Base-by-base conservation (phyloP, 1,284 basidiomycete species). In the Boletus hoseneyae region DNA sequence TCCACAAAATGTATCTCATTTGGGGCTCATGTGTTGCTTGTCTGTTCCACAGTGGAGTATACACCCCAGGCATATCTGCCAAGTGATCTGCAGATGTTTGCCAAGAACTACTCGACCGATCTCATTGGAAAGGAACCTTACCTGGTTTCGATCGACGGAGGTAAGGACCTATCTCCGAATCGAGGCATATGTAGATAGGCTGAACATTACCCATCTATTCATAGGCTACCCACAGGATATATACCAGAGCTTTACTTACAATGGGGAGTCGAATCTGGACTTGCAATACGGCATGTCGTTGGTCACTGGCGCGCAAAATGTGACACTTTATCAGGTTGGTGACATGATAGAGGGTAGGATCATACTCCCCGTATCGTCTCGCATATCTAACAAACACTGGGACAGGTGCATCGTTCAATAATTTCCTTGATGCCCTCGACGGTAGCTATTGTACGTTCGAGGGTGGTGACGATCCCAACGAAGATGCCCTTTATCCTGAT, bases 401-500 rank as follows among this genome's bases (percentile, higher is more conserved):
- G 8, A 8, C 9, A 65, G 74, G 75, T 30, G 75, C 70, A 35
- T 73, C 69, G 1, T 76, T 75, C 57, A 66, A 76, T 57, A 74
- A 72, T 52, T 68, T 70, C 56, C 66, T 78, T 6, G 76, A 78
- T 47, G 71, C 72, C 7, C 63, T 75, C 18, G 77, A 79, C 39
- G 71, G 29, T 13, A 30, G 29, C 6, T 30, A 30, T 12, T 30
- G 29, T 13, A 30, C 29, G 10, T 30, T 30, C 47, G 76, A 82
- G 45, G 82, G 81, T 2, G 79, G 81, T 4, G 80, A 85, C 42
- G 76, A 82, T 58, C 74, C 73, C 8, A 57, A 34, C 1, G 52
- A 65, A 48, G 75, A 83, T 56, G 70, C 69, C 4, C 69, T 75
- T 36, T 84, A 82, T 54, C 82, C 82, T 0, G 79, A 83, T 56